These are phyloP conservation scores for Penicillium cataractarum DNA, from an alignment of 495 filamentous ascomycete species.

Conservation along the genomic window DNA sequence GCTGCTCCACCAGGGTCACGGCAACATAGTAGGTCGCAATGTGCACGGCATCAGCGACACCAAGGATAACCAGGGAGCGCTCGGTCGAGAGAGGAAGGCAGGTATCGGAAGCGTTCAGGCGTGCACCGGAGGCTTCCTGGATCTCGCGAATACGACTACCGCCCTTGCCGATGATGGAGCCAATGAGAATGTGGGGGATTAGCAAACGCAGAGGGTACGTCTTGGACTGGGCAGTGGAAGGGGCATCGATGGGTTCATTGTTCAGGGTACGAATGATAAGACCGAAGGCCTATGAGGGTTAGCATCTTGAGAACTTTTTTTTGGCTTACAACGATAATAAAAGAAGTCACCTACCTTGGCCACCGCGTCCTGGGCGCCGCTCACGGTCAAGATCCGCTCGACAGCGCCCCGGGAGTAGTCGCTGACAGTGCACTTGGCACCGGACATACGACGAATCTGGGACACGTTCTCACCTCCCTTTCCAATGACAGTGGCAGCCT, in stretches of 20 bases:
- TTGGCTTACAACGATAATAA: conserved; percentile 1
- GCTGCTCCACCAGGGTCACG: conserved; percentile 91
- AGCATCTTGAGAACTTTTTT: conserved; percentile 3
- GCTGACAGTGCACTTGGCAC: conserved; percentile 97
- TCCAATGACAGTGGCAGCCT: conserved; percentile 96
- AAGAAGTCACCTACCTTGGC: conserved; percentile 79
- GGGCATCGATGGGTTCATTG: conserved; percentile 84
- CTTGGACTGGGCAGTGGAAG: conserved; percentile 91
- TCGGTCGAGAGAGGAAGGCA: conserved; percentile 93
- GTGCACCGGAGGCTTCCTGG: conserved; percentile 94
- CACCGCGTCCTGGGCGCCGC: conserved; percentile 90
- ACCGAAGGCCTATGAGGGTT: conserved; percentile 77
- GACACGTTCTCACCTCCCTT: conserved; percentile 99
- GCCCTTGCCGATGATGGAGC: conserved; percentile 97
- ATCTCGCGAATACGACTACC: conserved; percentile 97
- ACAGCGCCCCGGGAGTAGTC: conserved; percentile 96
- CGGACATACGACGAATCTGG: conserved; percentile 86
- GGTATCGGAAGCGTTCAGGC: conserved; percentile 93
- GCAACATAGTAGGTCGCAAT: conserved; percentile 99
- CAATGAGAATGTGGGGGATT: conserved; percentile 95
- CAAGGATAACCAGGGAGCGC: conserved; percentile 91
- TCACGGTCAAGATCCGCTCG: conserved; percentile 95
- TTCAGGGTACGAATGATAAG: conserved; percentile 97
- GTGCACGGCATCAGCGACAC: conserved; percentile 92
- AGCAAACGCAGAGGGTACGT: conserved; percentile 95